Base-by-base conservation (phyloP, 495 filamentous ascomycete genomes). In the Pseudoneurospora amorphoporcata region DNA sequence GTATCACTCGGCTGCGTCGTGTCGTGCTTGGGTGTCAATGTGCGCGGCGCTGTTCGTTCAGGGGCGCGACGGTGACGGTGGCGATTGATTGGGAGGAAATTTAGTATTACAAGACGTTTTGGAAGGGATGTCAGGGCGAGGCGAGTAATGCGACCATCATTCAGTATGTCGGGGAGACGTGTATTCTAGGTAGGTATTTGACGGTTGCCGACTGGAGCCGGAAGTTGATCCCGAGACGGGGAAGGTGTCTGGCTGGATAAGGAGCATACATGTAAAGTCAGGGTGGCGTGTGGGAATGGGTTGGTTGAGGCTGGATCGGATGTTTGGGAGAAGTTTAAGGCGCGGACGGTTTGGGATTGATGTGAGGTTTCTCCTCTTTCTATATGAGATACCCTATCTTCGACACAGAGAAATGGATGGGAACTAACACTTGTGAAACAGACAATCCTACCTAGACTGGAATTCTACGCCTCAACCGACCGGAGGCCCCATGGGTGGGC, bases 161-260 rank as follows among this genome's bases (percentile, higher is more conserved):
- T 73, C 94, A 97, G 78, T 99, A 99, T 76, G 94, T 99, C 12
- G 95, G 95, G 39, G 95, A 99, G 79, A 97, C 93, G 0, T 92
- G 94, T 71, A n/a, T n/a, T n/a, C n/a, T n/a, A n/a, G n/a, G n/a
- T n/a, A 91, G 95, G 2, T 99, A 99, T 78, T 87, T 99, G 37
- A 86, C 97, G 53, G 84, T 92, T 3, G 88, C 90, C 0, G 88
- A n/a, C n/a, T n/a, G n/a, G n/a, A 92, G 1, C 88, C 92, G 3
- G 83, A 90, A 70, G 80, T 87, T 29, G 88, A 93, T 75, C 84
- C 90, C 7, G 76, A 79, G 4, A 93, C 90, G 9, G 90, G 91
- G 91, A 9, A 88, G 90, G 76, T 88, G 90, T 74, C 83, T 93
- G 58, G 95, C 83, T 93, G 58, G 95, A 99, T 80, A 89, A 87